Evolutionary conservation across 345 rosid species (phyloP).

Genomic region (Eutrema yunnanense): DNA sequence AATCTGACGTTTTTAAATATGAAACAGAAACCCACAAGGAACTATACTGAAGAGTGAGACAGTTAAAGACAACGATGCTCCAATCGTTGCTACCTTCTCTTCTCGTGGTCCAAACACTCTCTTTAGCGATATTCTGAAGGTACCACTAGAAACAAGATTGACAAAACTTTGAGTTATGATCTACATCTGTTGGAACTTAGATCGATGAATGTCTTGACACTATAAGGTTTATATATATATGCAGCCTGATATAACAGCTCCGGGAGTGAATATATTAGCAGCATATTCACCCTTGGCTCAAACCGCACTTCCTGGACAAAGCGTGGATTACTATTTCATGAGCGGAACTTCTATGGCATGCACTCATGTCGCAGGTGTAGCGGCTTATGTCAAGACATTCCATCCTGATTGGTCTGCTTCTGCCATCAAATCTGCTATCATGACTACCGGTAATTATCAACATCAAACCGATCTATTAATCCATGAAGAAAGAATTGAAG

Average conservation of each 20-base stretch:
- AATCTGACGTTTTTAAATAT: neutral
- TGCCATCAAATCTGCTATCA: conserved; percentile 64
- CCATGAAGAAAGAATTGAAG: neutral
- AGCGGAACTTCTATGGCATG: conserved; percentile 74
- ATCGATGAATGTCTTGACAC: neutral
- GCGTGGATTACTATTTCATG: conserved; percentile 23
- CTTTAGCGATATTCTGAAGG: conserved; percentile 46
- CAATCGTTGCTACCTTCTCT: conserved; percentile 37
- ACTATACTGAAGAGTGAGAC: conserved; percentile 30
- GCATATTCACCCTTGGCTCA: conserved; percentile 23
- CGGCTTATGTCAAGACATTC: conserved; percentile 37
- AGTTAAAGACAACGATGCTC: conserved; percentile 30
- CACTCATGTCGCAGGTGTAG: conserved; percentile 66
- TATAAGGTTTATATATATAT: neutral
- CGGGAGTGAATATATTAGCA: conserved; percentile 41
- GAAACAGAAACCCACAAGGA: conserved; percentile 26
- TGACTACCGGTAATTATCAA: conserved; percentile 54
- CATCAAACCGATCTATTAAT: neutral
- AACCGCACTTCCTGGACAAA: conserved; percentile 18
- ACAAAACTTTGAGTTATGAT: neutral
- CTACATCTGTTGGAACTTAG: neutral
- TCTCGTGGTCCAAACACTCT: conserved; percentile 42
- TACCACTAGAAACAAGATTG: neutral
- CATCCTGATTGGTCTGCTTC: conserved; percentile 43
- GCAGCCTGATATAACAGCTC: conserved; percentile 45